Base-by-base conservation (phyloP, 2,329 filamentous ascomycete genomes). In the Corynespora cassiicola region DNA sequence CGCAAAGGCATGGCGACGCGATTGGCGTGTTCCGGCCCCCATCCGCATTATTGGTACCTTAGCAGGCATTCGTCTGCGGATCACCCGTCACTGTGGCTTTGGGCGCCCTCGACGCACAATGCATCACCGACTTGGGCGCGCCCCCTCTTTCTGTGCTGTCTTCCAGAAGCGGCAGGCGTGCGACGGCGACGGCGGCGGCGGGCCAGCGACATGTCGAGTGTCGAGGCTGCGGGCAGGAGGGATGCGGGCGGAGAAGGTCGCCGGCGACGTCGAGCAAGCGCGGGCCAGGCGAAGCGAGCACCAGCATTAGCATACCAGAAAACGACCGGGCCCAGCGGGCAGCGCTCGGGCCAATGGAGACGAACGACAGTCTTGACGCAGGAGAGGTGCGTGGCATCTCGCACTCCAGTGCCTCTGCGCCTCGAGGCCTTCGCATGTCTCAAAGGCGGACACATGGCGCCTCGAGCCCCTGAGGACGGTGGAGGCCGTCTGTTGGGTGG, bases 81-180 rank as follows among this genome's bases (percentile, higher is more conserved):
- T 66, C 62, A 66, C 54, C 63, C 63, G 61, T 58, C 50, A 28
- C 32, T 43, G 55, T 65, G 62, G 63, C 60, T 62, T 65, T 54
- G 49, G 55, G 54, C 47, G 47, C 45, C n/a, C n/a, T 38, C 52
- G 50, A 54, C 48, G 51, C 52, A 36, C 39, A 41, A 47, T 47
- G 50, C 48, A 51, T 37, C 39, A 43, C 35, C 42, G 32, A 24
- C 30, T 47, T 47, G 37, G 39, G 48, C 34, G 41, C 43, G 42
- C 39, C 39, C 32, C 39, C 52, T 33, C 23, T 39, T 38, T 36
- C 31, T 51, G 51, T 56, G 45, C 33, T 25, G 40, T 35, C 46
- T 55, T 58, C 60, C 54, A 62, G 59, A 65, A 65, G 35, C 40
- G 49, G 53, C 28, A 15, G 23, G 30, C 39, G 36, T 29, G 32